These are phyloP conservation scores for Phytophthora palmivora DNA, from an alignment of 352 stramenopile species.

Conservation along the genomic window DNA sequence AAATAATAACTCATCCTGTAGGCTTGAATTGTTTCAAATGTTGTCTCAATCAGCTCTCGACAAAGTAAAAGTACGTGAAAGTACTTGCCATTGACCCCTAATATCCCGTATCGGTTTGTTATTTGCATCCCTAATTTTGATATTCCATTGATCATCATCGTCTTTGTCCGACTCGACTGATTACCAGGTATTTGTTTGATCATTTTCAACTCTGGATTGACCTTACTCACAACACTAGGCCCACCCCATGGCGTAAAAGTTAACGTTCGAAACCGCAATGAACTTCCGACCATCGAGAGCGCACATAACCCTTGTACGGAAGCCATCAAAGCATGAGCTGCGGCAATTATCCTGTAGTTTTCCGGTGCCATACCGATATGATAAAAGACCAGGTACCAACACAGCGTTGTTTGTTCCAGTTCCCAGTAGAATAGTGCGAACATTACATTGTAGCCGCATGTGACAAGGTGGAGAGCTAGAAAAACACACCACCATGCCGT, in stretches of 20 bases:
- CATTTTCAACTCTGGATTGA: background rate
- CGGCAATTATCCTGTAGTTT: background rate
- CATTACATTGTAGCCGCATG: background rate
- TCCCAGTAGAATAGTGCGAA: background rate
- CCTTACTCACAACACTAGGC: no score
- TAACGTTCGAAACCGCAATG: background rate
- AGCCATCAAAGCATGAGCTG: background rate
- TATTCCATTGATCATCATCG: no score
- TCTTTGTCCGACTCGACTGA: no score
- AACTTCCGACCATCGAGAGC: background rate
- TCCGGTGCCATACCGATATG: background rate
- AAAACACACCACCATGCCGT: background rate
- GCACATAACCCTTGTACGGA: background rate
- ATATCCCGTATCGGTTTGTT: slow-evolving; percentile 2
- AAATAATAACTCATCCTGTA: slow-evolving; percentile 15
- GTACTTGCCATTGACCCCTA: slow-evolving; percentile 1
- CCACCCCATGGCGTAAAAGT: background rate
- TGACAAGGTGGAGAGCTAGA: background rate
- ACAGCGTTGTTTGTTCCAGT: background rate
- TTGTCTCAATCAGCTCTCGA: slow-evolving; percentile 10
- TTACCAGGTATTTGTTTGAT: no score
- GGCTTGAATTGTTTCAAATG: slow-evolving; percentile 10
- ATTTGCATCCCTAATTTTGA: no score
- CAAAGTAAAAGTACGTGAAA: slow-evolving; percentile 4
- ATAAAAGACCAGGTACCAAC: background rate